Evolutionary conservation across 23 red algal species (phyloP), one percentile per base, ranked within the genome.

Genomic region (Cyanidium caldarium): DNA sequence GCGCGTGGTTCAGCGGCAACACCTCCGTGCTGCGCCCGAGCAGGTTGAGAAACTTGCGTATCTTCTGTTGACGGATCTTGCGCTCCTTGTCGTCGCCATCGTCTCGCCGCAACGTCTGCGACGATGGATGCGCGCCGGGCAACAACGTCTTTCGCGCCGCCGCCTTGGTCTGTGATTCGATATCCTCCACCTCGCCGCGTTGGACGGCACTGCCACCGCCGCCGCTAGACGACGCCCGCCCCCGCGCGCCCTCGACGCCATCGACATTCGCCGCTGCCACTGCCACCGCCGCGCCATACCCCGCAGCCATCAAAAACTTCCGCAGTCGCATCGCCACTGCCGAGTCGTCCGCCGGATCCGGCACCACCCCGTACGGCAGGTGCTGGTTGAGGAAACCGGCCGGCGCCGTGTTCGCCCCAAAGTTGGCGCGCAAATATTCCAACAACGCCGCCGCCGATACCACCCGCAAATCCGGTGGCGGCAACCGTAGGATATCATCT

Each of bases 41-140:
- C 19, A 61, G 31, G 51, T 61, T 61, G 51, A 61, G 51, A 25
- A 61, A 61, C 51, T 28, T 16, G 3, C 51, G 51, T 61, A 61
- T 61, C 21, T 28, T 12, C 23, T 61, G 51, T 61, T 61, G 51
- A 14, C 51, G 51, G 7, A 61, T 61, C 21, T 61, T 61, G 51
- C 51, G 51, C 31, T 61, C 51, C 51, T 61, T 61, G 51, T 25
- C 31, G 51, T 61, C 51, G 31, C 31, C 21, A 28, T 61, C 51
- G 3, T 10, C 51, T 61, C n/a, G 7, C 19, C 51, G 51, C n/a
- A n/a, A n/a, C n/a, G n/a, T n/a, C n/a, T n/a, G n/a, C n/a, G n/a
- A n/a, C n/a, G n/a, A n/a, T n/a, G n/a, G n/a, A n/a, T n/a, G n/a
- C n/a, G n/a, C n/a, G 5, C 13, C 51, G 21, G 51, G n/a, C 19